These are phyloP conservation scores for Globisporangium spiculum DNA, from an alignment of 352 stramenopile species.

Conservation along the genomic window DNA sequence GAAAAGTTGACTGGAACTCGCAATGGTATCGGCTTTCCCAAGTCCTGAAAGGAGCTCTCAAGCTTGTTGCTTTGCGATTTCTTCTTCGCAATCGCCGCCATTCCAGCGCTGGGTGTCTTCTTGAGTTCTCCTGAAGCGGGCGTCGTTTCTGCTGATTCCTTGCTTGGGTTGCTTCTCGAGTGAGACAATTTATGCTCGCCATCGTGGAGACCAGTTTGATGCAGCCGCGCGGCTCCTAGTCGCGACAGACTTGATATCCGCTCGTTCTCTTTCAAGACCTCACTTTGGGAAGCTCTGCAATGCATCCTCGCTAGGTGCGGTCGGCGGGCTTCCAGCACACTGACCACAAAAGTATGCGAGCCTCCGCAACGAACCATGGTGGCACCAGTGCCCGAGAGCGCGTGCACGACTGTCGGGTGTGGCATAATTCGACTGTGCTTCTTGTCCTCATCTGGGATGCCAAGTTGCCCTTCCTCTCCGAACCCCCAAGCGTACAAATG, in stretches of 20 bases:
- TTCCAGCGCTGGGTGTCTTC: neutral
- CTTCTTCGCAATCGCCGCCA: slow-evolving; percentile 3
- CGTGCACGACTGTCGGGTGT: slow-evolving; percentile 43
- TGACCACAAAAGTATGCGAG: slow-evolving; percentile 67
- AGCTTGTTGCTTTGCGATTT: neutral
- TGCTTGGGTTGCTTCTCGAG: neutral
- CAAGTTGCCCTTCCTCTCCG: slow-evolving; percentile 68
- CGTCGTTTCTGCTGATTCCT: neutral
- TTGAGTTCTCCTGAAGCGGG: neutral
- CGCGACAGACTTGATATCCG: slow-evolving; percentile 17
- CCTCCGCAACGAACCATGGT: slow-evolving; percentile 53
- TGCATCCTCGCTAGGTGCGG: slow-evolving; percentile 44
- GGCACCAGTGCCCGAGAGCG: slow-evolving; percentile 53
- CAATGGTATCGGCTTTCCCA: neutral
- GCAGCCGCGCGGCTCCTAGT: neutral
- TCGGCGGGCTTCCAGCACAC: slow-evolving; percentile 49
- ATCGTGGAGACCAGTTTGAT: neutral
- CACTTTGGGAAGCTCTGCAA: slow-evolving; percentile 28
- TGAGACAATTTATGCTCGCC: neutral
- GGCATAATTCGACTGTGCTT: slow-evolving; percentile 39
- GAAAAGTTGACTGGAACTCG: slow-evolving; percentile 20
- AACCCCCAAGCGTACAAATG: slow-evolving; percentile 66
- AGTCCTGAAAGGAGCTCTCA: neutral
- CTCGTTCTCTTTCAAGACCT: slow-evolving; percentile 28
- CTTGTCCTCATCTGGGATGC: slow-evolving; percentile 39